phyloP scores from a whole-genome alignment of 1,139 yeast genomes.

The Sugiyamaella neomexicana region DNA sequence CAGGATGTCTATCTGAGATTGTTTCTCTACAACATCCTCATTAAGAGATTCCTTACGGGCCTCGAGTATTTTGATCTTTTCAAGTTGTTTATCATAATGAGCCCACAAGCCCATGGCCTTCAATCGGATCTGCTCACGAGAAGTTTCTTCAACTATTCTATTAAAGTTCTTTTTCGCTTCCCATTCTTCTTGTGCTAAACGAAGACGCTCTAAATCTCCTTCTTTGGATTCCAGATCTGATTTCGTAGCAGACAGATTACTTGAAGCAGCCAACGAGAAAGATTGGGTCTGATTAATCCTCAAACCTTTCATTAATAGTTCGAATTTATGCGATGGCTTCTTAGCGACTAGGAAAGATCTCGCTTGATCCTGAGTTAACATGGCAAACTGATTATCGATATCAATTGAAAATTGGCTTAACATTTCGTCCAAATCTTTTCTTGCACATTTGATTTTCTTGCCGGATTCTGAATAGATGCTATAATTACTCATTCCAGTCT shows the following conservation, averaged over 20 bases:
- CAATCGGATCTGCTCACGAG: background rate
- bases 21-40: constrained; percentile 1
- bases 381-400: constrained; percentile 89
- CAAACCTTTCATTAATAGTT: constrained; percentile 78
- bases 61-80: constrained; percentile 19
- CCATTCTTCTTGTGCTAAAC: constrained; percentile 14
- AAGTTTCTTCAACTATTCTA: constrained; percentile 2
- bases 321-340: constrained; percentile 62
- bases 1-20: constrained; percentile 1
- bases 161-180: constrained; percentile 6
- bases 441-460: constrained; percentile 58
- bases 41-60: constrained; percentile 7
- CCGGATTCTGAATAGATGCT: constrained; percentile 54
- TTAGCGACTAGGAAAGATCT: constrained; percentile 62
- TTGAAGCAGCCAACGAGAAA: constrained; percentile 39
- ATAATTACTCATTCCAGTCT: constrained; percentile 53
- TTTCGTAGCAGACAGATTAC: constrained; percentile 30
- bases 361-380: constrained; percentile 92
- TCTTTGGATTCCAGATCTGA: constrained; percentile 12
- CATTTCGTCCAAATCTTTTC: constrained; percentile 65
- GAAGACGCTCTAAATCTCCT: constrained; percentile 14
- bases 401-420: constrained; percentile 71
- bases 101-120: constrained; percentile 11
- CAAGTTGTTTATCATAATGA: constrained; percentile 8
- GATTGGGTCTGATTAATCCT: constrained; percentile 52